phyloP scores from a whole-genome alignment of 345 rosid genomes.

The Noccaea bulbosa region DNA sequence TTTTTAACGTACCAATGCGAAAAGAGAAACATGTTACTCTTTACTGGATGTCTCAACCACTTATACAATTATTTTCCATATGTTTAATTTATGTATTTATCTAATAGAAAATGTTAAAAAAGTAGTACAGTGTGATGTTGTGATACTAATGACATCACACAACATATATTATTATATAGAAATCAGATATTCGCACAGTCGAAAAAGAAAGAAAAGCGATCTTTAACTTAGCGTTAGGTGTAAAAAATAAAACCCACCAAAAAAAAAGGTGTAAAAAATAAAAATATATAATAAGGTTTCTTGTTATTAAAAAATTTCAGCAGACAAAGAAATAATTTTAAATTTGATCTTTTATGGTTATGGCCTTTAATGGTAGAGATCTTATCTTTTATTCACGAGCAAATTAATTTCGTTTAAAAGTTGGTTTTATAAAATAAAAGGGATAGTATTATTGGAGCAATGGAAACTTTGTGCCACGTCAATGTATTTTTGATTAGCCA shows the following conservation, averaged over 20 bases:
- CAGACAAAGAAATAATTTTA: constrained; percentile 2
- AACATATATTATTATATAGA: neutral
- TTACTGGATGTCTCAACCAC: neutral
- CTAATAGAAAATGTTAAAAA: neutral
- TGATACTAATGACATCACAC: neutral
- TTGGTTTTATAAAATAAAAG: neutral
- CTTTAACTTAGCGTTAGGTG: constrained; percentile 19
- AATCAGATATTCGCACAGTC: constrained; percentile 2
- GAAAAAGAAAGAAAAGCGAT: neutral
- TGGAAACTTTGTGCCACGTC: constrained; percentile 28
- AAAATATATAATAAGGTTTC: constrained; percentile 18
- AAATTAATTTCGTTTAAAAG: constrained; percentile 2
- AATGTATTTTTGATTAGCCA: constrained; percentile 32
- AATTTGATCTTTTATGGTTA: neutral
- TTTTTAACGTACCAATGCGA: neutral
- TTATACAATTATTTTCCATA: neutral
- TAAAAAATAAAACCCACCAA: no score
- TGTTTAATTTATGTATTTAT: neutral
- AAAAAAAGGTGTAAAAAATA: no score
- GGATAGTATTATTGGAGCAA: neutral
- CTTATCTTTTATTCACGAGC: constrained; percentile 33
- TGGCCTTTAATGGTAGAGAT: neutral
- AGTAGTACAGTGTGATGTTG: neutral
- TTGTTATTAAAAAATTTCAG: neutral
- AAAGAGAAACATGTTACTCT: constrained; percentile 4